Percentiles rank a stretch among this genome's conserved stretches.
phyloP scores from a whole-genome alignment of 768 basidiomycete species.

The Collybia sp. region DNA sequence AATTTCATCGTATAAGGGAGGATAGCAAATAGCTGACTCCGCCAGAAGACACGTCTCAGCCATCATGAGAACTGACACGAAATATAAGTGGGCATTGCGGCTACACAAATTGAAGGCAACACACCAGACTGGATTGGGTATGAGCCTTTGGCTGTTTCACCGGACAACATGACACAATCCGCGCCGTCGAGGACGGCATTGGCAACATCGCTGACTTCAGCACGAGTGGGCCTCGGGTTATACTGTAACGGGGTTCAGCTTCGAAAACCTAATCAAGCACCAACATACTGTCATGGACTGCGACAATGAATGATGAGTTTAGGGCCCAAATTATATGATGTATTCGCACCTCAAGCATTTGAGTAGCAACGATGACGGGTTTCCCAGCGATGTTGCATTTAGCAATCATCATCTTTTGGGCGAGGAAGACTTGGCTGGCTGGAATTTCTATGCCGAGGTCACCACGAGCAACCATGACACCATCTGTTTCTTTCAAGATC shows the following conservation, averaged over 20 bases:
- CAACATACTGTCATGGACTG: constrained; percentile 87
- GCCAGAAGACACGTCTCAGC: constrained; percentile 98
- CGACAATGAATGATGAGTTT: constrained; percentile 9
- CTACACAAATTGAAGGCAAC: constrained; percentile 15
- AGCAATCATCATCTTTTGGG: constrained; percentile 99
- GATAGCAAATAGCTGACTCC: constrained; percentile 93
- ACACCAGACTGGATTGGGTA: constrained; percentile 94
- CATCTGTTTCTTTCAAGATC: constrained; percentile 90
- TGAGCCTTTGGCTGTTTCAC: constrained; percentile 96
- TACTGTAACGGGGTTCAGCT: constrained; percentile 45
- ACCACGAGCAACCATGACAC: constrained; percentile 99
- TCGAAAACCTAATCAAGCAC: not conserved
- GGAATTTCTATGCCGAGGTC: constrained; percentile 99
- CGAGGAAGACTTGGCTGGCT: constrained; percentile 98
- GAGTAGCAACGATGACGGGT: constrained; percentile 97
- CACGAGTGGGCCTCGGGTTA: constrained; percentile 98
- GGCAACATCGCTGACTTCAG: constrained; percentile 98
- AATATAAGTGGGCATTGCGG: not conserved
- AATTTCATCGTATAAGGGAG: constrained; percentile 89
- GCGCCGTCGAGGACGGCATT: constrained; percentile 98
- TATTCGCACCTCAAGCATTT: constrained; percentile 88
- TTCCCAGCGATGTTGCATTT: constrained; percentile 99
- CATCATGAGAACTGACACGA: constrained; percentile 87
- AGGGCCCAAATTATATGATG: constrained; percentile 1
- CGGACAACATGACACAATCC: constrained; percentile 99